These are phyloP conservation scores for Croton setiger DNA, from an alignment of 441 rosid genomes.

Conservation along the genomic window DNA sequence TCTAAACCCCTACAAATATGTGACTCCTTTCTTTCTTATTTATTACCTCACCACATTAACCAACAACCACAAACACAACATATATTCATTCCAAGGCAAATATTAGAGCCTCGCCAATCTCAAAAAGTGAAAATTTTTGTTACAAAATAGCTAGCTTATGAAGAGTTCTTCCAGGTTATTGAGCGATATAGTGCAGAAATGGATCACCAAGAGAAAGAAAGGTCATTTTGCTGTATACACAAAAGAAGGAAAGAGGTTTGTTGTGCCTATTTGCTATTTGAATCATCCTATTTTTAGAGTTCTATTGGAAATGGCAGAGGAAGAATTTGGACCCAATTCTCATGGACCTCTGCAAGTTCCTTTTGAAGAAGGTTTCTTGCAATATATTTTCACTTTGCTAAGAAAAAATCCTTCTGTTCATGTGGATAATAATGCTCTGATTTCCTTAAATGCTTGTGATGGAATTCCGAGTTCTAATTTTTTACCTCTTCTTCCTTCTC, in stretches of 20 bases:
- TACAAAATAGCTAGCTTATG: not conserved
- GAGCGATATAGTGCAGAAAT: slow-evolving; percentile 19
- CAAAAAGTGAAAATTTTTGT: not conserved
- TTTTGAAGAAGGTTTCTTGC: slow-evolving; percentile 41
- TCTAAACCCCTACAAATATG: too few species aligned
- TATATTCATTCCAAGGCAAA: not conserved
- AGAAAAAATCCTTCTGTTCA: slow-evolving; percentile 21
- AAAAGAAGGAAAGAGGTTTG: slow-evolving; percentile 41
- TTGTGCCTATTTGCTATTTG: slow-evolving; percentile 37
- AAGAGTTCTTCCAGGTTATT: slow-evolving; percentile 13
- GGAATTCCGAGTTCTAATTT: not conserved
- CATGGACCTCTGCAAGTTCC: slow-evolving; percentile 47
- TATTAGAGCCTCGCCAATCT: not conserved
- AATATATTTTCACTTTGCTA: slow-evolving; percentile 30
- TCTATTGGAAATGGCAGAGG: slow-evolving; percentile 43
- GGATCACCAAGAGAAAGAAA: slow-evolving; percentile 38
- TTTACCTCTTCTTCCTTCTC: not conserved
- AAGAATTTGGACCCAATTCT: slow-evolving; percentile 38
- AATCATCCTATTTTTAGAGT: slow-evolving; percentile 43
- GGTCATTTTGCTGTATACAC: slow-evolving; percentile 48
- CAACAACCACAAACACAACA: not conserved
- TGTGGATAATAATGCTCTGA: not conserved
- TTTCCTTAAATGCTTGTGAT: not conserved
- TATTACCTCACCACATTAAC: not conserved
- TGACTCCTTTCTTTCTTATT: not conserved